Base-by-base conservation (phyloP, 192 early-diverging fungal genomes). In the Umbelopsis sp. region DNA sequence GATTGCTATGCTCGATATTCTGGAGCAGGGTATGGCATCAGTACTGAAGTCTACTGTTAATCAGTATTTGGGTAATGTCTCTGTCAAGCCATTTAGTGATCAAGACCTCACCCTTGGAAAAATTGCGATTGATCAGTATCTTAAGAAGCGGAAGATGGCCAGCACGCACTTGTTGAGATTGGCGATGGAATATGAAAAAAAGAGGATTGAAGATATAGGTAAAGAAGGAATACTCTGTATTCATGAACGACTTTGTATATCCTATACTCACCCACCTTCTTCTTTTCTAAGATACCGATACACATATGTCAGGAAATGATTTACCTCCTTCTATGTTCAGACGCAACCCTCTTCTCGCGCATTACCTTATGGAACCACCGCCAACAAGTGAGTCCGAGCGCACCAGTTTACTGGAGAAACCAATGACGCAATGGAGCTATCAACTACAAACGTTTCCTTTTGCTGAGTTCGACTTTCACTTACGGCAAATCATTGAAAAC, bases 31-130 rank as follows among this genome's bases (percentile, higher is more conserved):
- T 24, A 9, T 53, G 7, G 38, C 32, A n/a, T 34, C 38, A 11
- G 38, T 50, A 43, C 50, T 68, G 17, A 44, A 20, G 11, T 51
- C 26, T 0, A 43, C 32, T 14, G 36, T 74, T 4, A 67, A 74
- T 50, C 29, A 76, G 14, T 47, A 76, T 24, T n/a, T 76, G 12
- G 66, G 70, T 4, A 68, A 68, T 29, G 66, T 71, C 14, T 29
- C 67, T 17, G 29, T 41, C 14, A 25, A 65, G 1, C 52, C 41
- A 2, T 68, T 72, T 66, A 68, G 36, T n/a, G 45, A 56, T 14
- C 65, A 77, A 45, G 76, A 73, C 26, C 21, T 77, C 5, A 66
- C 47, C 5, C 47, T 77, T 1, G 76, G 62, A 29, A 62, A 62
- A 32, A 32, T 62, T 29, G 56, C 31, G 1, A 34, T 62, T 62